Percentiles rank a stretch among this genome's conserved stretches.
Evolutionary conservation across 768 basidiomycete species (phyloP).

Genomic region (Mycena galericulata): DNA sequence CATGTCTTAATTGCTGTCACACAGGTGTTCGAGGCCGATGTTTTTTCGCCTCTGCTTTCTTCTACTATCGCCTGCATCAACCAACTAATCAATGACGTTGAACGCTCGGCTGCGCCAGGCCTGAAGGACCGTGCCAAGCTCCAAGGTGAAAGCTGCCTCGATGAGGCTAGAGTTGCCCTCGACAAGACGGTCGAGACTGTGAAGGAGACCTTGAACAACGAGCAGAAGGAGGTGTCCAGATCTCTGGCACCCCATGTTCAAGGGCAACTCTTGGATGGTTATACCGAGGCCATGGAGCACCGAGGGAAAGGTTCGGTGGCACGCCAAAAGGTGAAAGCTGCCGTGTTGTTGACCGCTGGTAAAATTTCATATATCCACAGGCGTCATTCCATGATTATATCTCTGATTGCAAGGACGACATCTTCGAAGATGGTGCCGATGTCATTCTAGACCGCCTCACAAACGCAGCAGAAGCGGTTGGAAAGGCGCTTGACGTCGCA

Average conservation of each 20-base stretch:
- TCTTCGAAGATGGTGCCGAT: constrained; percentile 67
- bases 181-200: constrained; percentile 61
- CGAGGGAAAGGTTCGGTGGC: constrained; percentile 67
- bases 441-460: constrained; percentile 60
- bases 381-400: constrained; percentile 62
- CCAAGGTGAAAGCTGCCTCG: constrained; percentile 64
- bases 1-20: neutral
- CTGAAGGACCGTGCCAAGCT: constrained; percentile 63
- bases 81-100: constrained; percentile 62
- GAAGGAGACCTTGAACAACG: constrained; percentile 58
- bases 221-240: constrained; percentile 72
- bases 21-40: constrained; percentile 65
- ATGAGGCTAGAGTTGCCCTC: constrained; percentile 64
- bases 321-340: constrained; percentile 63
- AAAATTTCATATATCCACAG: constrained; percentile 43
- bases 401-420: constrained; percentile 54
- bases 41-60: constrained; percentile 62
- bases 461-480: constrained; percentile 61
- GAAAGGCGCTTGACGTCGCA: constrained; percentile 58
- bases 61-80: constrained; percentile 52
- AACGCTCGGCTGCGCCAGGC: constrained; percentile 61
- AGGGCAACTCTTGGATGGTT: constrained; percentile 61
- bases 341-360: neutral
- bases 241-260: constrained; percentile 69
- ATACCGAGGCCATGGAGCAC: constrained; percentile 66